A percentile compares a stretch with the other conserved stretches of the same genome.
These are phyloP conservation scores for Dictyostelium capitatum DNA, from an alignment of 78 protist genomes.

Conservation along the genomic window DNA sequence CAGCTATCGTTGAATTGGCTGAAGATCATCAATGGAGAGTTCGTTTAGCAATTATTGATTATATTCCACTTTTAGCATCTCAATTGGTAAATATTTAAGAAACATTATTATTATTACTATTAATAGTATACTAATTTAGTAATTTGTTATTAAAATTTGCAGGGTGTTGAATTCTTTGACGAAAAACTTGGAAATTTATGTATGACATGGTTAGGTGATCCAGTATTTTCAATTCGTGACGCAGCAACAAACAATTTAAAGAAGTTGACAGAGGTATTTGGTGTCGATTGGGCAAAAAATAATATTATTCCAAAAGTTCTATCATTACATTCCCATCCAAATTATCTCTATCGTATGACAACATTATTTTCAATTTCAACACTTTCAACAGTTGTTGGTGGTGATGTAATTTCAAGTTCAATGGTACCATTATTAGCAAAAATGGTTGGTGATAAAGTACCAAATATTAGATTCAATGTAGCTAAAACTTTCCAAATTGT, in stretches of 20 bases:
- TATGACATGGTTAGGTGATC: conserved; percentile 94
- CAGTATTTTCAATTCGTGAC: conserved; percentile 93
- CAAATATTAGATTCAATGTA: conserved; percentile 97
- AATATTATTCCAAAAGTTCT: conserved; percentile 90
- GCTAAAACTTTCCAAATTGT: conserved; percentile 90
- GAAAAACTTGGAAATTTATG: conserved; percentile 89
- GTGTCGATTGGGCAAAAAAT: conserved; percentile 93
- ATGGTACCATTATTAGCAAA: conserved; percentile 86
- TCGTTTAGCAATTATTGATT: conserved; percentile 95
- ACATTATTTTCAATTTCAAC: conserved; percentile 88
- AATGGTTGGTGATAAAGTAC: conserved; percentile 91
- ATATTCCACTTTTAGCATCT: conserved; percentile 92
- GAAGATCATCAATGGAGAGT: conserved; percentile 97
- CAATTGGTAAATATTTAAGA: conserved; percentile 38
- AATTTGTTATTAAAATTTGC: too few species aligned
- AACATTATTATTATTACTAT: neutral
- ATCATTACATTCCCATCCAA: conserved; percentile 76
- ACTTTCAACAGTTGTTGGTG: conserved; percentile 86
- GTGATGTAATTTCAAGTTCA: conserved; percentile 43
- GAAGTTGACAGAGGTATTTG: conserved; percentile 89
- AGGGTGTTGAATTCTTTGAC: conserved; percentile 93
- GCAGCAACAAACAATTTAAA: conserved; percentile 89
- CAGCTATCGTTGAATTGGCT: conserved; percentile 96
- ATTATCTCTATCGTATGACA: conserved; percentile 96
- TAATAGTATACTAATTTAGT: neutral